Conservation (phyloP, 2,329 filamentous ascomycete genomes). For the Onygenales sp. region DNA sequence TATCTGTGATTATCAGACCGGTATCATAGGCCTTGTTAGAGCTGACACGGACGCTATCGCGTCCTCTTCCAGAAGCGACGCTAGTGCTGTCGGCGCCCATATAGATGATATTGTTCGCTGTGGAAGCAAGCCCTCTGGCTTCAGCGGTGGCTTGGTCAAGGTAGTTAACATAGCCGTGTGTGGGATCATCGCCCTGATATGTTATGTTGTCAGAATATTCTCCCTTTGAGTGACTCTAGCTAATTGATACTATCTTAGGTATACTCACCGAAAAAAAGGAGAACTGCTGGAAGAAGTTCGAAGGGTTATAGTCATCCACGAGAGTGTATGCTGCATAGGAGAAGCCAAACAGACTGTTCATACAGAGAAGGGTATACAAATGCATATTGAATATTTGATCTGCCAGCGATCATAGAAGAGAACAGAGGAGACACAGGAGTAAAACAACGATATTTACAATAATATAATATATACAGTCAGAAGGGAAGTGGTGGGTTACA, state of each 20-base stretch:
- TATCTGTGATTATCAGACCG: slow-evolving; percentile 28
- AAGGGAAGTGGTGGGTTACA: too few relatives aligned
- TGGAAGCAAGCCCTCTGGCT: slow-evolving; percentile 12
- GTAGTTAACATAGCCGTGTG: slow-evolving; percentile 55
- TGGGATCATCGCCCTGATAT: slow-evolving; percentile 45
- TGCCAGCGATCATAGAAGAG: background rate
- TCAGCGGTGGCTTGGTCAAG: slow-evolving; percentile 18
- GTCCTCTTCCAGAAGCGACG: slow-evolving; percentile 14
- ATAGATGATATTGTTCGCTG: slow-evolving; percentile 14
- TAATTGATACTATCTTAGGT: background rate
- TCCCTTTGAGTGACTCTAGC: background rate
- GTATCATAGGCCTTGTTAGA: slow-evolving; percentile 17
- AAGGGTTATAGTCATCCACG: background rate
- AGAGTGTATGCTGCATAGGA: background rate
- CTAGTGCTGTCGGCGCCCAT: slow-evolving; percentile 23
- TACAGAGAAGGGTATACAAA: background rate
- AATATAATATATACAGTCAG: too few relatives aligned
- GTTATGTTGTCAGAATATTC: slow-evolving; percentile 8
- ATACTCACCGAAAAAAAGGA: background rate
- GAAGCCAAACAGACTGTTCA: background rate
- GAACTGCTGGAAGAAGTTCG: background rate
- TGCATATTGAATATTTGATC: background rate
- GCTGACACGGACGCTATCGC: slow-evolving; percentile 22
- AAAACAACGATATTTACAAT: background rate
- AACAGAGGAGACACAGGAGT: background rate